phyloP scores from a whole-genome alignment of 2,329 filamentous ascomycete genomes.

The Davidsoniella eucalypti region DNA sequence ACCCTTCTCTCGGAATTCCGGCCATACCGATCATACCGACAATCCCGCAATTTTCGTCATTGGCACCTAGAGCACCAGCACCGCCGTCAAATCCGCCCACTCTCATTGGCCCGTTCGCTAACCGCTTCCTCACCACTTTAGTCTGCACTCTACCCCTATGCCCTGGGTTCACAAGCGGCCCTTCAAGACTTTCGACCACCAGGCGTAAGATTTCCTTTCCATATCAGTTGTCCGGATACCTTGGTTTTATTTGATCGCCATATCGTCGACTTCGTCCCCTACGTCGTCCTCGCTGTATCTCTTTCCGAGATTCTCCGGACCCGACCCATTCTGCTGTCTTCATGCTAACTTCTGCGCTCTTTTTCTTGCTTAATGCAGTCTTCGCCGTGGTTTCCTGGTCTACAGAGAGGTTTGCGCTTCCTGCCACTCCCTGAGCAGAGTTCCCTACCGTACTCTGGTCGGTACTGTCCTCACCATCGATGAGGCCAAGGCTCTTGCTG shows the following conservation, averaged over 20 bases:
- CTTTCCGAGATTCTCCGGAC: conserved; percentile 8
- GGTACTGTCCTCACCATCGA: conserved; percentile 88
- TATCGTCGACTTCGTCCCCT: neutral
- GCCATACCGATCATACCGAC: neutral
- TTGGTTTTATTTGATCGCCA: too few species aligned
- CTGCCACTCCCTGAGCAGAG: conserved; percentile 89
- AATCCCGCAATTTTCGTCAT: neutral
- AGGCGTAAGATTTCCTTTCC: conserved; percentile 51
- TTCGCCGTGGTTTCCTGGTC: conserved; percentile 97
- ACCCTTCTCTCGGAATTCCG: neutral
- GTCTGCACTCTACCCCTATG: conserved; percentile 80
- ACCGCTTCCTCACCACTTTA: conserved; percentile 24
- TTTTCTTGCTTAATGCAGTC: conserved; percentile 33
- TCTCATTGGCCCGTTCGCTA: conserved; percentile 16
- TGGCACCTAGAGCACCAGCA: neutral
- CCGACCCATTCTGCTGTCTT: conserved; percentile 17
- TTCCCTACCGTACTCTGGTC: conserved; percentile 85
- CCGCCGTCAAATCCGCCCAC: neutral
- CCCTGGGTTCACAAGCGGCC: conserved; percentile 91
- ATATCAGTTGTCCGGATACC: too few species aligned
- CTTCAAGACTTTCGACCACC: conserved; percentile 93
- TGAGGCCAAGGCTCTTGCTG: conserved; percentile 91
- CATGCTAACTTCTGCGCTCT: neutral
- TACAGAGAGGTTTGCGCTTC: conserved; percentile 97
- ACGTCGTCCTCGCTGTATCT: neutral